Evolutionary conservation across 352 stramenopile species (phyloP), one percentile per base, ranked within the genome.

Genomic region (Phytophthora meadii): DNA sequence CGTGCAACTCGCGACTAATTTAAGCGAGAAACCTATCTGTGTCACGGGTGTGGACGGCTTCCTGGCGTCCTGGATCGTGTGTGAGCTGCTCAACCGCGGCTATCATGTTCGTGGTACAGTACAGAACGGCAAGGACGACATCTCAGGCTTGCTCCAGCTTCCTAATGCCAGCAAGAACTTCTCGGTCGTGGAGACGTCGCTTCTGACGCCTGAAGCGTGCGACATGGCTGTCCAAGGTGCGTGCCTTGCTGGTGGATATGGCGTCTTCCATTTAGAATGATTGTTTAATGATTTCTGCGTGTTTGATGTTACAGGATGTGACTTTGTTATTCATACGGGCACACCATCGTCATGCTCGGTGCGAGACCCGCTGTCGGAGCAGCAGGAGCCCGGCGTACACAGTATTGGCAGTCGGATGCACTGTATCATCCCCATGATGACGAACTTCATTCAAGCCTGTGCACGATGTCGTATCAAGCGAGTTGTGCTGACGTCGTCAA

Each of bases 361-460:
- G 54, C 82, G 88, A 37, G 88, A 96, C 44, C 88, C 88, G 28
- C 64, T 94, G 11, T 95, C 88, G 22, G 88, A 96, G 64, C 84
- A 91, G 37, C 76, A 89, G 17, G 88, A 96, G 61, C 88, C 88
- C 1, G 88, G 87, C 2, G 88, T 96, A 19, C 88, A 96, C 56
- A 95, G 87, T 54, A 93, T 96, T 65, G 88, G 88, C 45, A 96
- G 88, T 55, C 87, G 88, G 24, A 94, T 96, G 84, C 88, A 96
- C 76, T 95, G 87, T 45, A 96, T 96, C 72, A 94, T 96, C 30
- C 88, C 88, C 11, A 96, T 96, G 87, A 96, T 96, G 88, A 95
- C 87, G 11, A 96, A 96, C 69, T 96, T 96, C 53, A 94, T 96
- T 59, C 87, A 94, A 54, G 87, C 88, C 0, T 96, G 88, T 59